Evolutionary conservation across 345 rosid species (phyloP).

Genomic region (Sonneratia alba): DNA sequence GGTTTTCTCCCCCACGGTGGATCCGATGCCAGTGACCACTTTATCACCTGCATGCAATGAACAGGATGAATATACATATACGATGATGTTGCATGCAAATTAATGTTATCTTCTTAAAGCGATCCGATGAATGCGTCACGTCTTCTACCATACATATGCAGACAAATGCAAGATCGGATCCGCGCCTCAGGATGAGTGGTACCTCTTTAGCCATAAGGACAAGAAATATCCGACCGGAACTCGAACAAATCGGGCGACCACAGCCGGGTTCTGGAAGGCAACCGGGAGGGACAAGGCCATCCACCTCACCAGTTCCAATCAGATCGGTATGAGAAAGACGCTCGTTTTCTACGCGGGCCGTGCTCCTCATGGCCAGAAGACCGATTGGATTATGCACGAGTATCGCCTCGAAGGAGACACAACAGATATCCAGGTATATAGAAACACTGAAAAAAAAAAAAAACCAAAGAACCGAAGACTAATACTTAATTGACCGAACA

Average conservation of each 20-base stretch:
- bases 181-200: constrained; percentile 96
- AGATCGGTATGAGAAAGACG: constrained; percentile 96
- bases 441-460: no score
- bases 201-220: constrained; percentile 98
- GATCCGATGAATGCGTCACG: no score
- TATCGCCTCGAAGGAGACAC: constrained; percentile 63
- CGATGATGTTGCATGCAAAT: no score
- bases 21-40: background rate
- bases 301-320: constrained; percentile 55
- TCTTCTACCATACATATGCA: constrained; percentile 13
- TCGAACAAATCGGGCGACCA: constrained; percentile 90
- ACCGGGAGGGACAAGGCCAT: constrained; percentile 97
- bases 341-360: constrained; percentile 97
- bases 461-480: no score
- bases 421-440: constrained; percentile 50
- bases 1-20: background rate
- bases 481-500: background rate
- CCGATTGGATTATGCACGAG: constrained; percentile 99
- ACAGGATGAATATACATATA: no score
- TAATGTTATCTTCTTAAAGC: no score
- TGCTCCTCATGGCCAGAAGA: constrained; percentile 97
- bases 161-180: constrained; percentile 92
- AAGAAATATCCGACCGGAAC: constrained; percentile 98
- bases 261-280: constrained; percentile 98
- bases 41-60: no score